These are phyloP conservation scores for Cadophora sp. DNA, from an alignment of 2,329 filamentous ascomycete species.

Conservation along the genomic window DNA sequence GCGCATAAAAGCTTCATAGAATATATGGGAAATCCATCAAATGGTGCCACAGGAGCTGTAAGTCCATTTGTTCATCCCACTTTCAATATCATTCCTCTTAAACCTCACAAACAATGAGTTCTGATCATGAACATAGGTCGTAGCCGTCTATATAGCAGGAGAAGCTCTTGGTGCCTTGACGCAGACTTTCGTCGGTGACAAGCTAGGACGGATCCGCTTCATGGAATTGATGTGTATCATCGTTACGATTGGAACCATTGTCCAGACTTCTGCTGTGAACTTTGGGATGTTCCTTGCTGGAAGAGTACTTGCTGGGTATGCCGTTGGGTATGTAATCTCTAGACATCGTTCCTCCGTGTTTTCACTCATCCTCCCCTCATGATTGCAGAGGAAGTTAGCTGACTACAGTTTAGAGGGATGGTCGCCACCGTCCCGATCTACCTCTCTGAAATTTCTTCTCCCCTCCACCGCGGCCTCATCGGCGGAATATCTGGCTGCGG, in stretches of 20 bases:
- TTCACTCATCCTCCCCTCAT: not conserved
- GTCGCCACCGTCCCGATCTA: conserved; percentile 40
- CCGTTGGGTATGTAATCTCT: conserved; percentile 49
- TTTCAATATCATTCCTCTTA: not conserved
- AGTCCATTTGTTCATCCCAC: conserved; percentile 26
- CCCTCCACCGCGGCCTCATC: conserved; percentile 37
- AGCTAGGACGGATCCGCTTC: conserved; percentile 58
- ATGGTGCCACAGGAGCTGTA: conserved; percentile 60
- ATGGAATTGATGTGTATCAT: conserved; percentile 60
- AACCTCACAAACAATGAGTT: not conserved
- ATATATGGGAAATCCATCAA: conserved; percentile 62
- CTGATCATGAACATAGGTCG: conserved; percentile 48
- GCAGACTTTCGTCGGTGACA: conserved; percentile 61
- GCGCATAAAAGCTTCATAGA: conserved; percentile 65
- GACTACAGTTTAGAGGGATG: conserved; percentile 27
- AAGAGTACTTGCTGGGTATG: conserved; percentile 52
- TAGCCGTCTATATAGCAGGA: conserved; percentile 65
- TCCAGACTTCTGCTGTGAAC: conserved; percentile 61
- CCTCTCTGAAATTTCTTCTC: conserved; percentile 40
- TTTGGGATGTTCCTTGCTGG: conserved; percentile 61
- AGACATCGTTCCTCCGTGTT: not conserved
- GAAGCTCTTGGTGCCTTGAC: conserved; percentile 60
- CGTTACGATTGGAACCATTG: conserved; percentile 59
- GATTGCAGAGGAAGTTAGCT: not conserved
- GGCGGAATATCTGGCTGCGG: conserved; percentile 54